Evolutionary conservation across 495 filamentous ascomycete genomes (phyloP).

Genomic region (Mycothermus thermophilus): DNA sequence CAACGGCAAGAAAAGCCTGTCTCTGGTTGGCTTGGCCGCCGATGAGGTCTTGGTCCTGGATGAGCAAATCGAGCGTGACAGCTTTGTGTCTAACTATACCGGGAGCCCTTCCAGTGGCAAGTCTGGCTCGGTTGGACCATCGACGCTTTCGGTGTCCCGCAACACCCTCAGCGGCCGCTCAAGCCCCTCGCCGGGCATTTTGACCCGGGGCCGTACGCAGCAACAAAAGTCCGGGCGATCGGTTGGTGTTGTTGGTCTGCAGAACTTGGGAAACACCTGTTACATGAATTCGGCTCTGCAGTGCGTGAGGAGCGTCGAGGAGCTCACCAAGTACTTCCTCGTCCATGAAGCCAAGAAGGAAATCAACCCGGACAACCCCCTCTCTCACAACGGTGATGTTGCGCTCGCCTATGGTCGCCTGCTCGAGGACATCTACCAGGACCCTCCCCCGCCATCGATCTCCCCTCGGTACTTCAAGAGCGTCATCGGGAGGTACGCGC

Average conservation of each 20-base stretch:
- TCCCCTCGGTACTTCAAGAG: slow-evolving; percentile 66
- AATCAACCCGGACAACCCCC: slow-evolving; percentile 68
- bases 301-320: slow-evolving; percentile 80
- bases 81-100: slow-evolving; percentile 48
- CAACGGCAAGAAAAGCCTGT: slow-evolving; percentile 54
- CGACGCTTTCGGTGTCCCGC: slow-evolving; percentile 17
- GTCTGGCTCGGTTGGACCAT: no score
- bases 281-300: slow-evolving; percentile 98
- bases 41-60: slow-evolving; percentile 65
- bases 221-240: slow-evolving; percentile 45
- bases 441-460: slow-evolving; percentile 45
- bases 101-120: slow-evolving; percentile 18
- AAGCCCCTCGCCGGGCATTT: slow-evolving; percentile 44
- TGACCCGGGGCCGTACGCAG: slow-evolving; percentile 54
- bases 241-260: slow-evolving; percentile 63
- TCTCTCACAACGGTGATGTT: slow-evolving; percentile 70
- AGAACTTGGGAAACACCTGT: slow-evolving; percentile 91
- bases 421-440: slow-evolving; percentile 57
- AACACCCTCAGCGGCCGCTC: slow-evolving; percentile 40
- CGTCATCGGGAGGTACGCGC: slow-evolving; percentile 62
- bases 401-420: slow-evolving; percentile 67
- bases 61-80: slow-evolving; percentile 49
- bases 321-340: slow-evolving; percentile 83
- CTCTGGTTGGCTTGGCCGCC: slow-evolving; percentile 47
- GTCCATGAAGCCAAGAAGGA: slow-evolving; percentile 58